Evolutionary conservation across 495 filamentous ascomycete genomes (phyloP).

Genomic region (Glarea lozoyensis): DNA sequence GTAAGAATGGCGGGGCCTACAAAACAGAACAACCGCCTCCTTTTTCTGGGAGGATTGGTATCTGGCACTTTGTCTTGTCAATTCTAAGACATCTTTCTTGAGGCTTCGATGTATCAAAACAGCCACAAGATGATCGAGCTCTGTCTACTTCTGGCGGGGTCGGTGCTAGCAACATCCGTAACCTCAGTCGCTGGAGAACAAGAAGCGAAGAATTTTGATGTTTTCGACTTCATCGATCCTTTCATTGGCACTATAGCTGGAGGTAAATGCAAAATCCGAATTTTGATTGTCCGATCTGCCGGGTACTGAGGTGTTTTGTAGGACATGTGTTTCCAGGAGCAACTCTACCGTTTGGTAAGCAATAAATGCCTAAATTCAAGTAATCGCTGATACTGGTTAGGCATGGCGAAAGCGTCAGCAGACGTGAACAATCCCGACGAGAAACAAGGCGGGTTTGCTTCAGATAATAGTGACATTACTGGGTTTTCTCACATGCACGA

Average conservation of each 20-base stretch:
- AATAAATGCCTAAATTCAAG: too few species aligned
- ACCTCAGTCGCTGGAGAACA: not conserved
- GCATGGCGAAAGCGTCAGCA: constrained; percentile 72
- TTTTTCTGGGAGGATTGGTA: too few species aligned
- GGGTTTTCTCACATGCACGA: constrained; percentile 72
- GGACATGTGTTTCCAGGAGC: constrained; percentile 68
- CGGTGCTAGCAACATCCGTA: not conserved
- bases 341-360: constrained; percentile 56
- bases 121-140: not conserved
- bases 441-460: constrained; percentile 66
- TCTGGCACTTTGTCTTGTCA: too few species aligned
- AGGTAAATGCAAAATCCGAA: constrained; percentile 24
- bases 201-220: constrained; percentile 4
- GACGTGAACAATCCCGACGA: constrained; percentile 43
- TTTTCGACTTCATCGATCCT: constrained; percentile 38
- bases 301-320: constrained; percentile 2
- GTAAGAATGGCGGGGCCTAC: too few species aligned
- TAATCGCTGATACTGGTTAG: constrained; percentile 17
- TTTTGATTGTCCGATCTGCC: not conserved
- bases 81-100: too few species aligned
- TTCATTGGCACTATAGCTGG: constrained; percentile 53
- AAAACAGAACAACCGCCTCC: too few species aligned
- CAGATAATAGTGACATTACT: constrained; percentile 49
- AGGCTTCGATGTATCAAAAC: not conserved
- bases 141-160: not conserved